Conservation (phyloP, 441 rosid genomes). For the Erodium chrysanthum region DNA sequence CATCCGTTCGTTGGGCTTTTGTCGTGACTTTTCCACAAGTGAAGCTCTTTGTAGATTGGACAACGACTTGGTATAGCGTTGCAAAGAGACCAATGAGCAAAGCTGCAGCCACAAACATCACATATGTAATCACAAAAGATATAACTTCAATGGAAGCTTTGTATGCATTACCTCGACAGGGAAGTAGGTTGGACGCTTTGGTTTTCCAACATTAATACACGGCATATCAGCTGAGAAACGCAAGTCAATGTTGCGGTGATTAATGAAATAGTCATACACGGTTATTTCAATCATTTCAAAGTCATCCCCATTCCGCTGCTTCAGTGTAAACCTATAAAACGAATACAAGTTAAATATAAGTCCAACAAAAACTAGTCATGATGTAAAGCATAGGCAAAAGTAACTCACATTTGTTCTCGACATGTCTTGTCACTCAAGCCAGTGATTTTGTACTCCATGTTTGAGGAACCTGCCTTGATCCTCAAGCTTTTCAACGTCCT, state of each 20-base stretch:
- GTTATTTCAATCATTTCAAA: conserved; percentile 36
- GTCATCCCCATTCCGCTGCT: conserved; percentile 30
- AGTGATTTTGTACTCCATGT: conserved; percentile 59
- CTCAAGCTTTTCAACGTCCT: conserved; percentile 54
- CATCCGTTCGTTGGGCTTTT: conserved; percentile 84
- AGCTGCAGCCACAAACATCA: conserved; percentile 28
- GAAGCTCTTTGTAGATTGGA: conserved; percentile 56
- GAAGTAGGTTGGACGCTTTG: conserved; percentile 63
- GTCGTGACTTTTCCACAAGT: conserved; percentile 71
- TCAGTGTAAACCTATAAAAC: conserved; percentile 43
- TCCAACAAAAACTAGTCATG: no score
- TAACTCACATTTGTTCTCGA: conserved; percentile 43
- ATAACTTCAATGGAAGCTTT: neutral
- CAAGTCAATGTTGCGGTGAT: conserved; percentile 34
- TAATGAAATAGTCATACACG: conserved; percentile 58
- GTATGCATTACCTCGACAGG: conserved; percentile 50
- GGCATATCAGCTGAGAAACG: conserved; percentile 59
- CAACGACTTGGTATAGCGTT: conserved; percentile 69
- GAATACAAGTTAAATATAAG: neutral
- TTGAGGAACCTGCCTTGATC: conserved; percentile 46
- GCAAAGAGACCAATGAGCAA: conserved; percentile 57
- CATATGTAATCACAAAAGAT: neutral
- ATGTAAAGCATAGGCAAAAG: neutral
- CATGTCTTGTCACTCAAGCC: conserved; percentile 58
- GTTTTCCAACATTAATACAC: conserved; percentile 73